Base-by-base conservation (phyloP, 2,329 filamentous ascomycete species). In the Bimuria novae-zelandiae region DNA sequence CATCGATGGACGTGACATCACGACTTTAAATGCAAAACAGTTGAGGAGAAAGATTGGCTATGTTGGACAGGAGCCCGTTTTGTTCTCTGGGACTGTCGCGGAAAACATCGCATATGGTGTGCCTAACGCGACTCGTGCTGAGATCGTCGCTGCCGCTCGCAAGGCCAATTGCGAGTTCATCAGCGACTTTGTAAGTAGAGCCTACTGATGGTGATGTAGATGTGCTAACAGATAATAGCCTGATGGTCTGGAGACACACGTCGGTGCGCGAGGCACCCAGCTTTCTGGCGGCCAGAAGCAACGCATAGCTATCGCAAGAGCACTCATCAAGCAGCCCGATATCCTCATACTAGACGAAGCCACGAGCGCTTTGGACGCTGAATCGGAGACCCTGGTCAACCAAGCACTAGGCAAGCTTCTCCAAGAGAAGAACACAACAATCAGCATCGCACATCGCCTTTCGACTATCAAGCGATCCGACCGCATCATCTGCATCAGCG, bases 121-220 rank as follows among this genome's bases (percentile, higher is more conserved):
- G 53, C 93, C 93, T 1, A 74, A 84, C 41, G 93, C 94, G 1
- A 87, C 87, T 3, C 82, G 89, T 48, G 79, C 84, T 27, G 91
- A 97, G 63, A 94, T 99, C 52, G 83, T 96, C 53, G 83, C 85
- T 17, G 95, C 94, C 7, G 94, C 94, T 3, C 84, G 90, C 56
- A 89, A 93, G 72, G 94, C 94, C 49, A 99, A 99, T 74, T 99
- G 94, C 73, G 88, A 89, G 64, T 99, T 99, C 70, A 96, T 99
- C 72, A 88, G 89, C 70, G 94, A 99, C 73, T 95, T 99, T 64
- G 82, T 84, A 76, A 79, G 82, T 79, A 22, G 6, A 2, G n/a
- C 17, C 7, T 23, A 14, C 14, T 1, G 11, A 3, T 11, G 23
- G 16, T 35, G 17, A 10, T 10, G 35, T 12, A 21, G 32, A 3